Evolutionary conservation across 805 yeast genomes (phyloP).

Genomic region (Danielozyma ontarioensis): DNA sequence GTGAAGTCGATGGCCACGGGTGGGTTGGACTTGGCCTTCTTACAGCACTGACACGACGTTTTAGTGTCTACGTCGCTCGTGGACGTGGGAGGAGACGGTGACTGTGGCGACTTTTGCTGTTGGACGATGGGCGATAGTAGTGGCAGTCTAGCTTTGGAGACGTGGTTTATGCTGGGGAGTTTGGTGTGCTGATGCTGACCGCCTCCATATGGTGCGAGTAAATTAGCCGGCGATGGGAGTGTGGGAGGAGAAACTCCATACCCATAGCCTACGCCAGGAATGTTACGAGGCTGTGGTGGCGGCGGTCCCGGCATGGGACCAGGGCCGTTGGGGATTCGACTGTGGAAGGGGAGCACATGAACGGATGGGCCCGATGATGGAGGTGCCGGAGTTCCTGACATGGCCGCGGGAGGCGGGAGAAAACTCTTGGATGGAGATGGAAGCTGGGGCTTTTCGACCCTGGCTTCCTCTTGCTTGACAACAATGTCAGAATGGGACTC

Average conservation of each 20-base stretch:
- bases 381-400: background rate
- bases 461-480: background rate
- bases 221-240: too few relatives aligned
- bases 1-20: slow-evolving; percentile 27
- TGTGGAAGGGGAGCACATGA: too few relatives aligned
- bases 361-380: too few relatives aligned
- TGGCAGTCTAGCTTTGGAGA: too few relatives aligned
- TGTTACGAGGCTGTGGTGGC: too few relatives aligned
- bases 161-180: too few relatives aligned
- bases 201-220: too few relatives aligned
- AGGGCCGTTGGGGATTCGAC: slow-evolving; percentile 36
- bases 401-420: background rate
- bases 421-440: background rate
- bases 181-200: too few relatives aligned
- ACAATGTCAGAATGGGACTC: too few relatives aligned
- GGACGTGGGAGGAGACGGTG: background rate
- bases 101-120: background rate
- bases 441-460: background rate
- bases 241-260: too few relatives aligned
- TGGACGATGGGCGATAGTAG: too few relatives aligned
- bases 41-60: background rate
- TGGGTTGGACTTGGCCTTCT: slow-evolving; percentile 1
- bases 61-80: background rate
- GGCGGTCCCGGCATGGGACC: slow-evolving; percentile 41
- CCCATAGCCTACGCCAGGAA: too few relatives aligned